Percentiles rank a stretch among this genome's conserved stretches.
Conservation (phyloP, 2,329 filamentous ascomycete genomes). For the Ustulina deusta region DNA sequence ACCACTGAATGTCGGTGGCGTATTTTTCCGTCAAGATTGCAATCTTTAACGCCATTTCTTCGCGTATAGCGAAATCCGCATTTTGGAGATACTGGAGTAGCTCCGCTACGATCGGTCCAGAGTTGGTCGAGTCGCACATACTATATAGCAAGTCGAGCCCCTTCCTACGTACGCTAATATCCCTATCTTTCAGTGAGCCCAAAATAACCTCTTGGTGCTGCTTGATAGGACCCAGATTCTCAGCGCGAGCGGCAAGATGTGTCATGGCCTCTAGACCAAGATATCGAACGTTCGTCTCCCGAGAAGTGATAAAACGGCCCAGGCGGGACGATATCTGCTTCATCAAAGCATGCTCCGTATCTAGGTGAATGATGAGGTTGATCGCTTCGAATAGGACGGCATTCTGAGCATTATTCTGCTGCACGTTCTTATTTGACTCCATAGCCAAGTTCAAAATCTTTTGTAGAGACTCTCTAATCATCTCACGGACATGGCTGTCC, state of each 20-base stretch:
- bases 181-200: slow-evolving; percentile 90
- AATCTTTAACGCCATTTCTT: slow-evolving; percentile 99
- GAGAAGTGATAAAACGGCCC: slow-evolving; percentile 94
- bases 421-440: slow-evolving; percentile 97
- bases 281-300: slow-evolving; percentile 97
- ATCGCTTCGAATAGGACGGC: slow-evolving; percentile 98
- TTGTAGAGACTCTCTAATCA: slow-evolving; percentile 92
- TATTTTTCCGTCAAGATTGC: slow-evolving; percentile 99
- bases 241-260: slow-evolving; percentile 91
- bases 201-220: slow-evolving; percentile 97
- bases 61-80: slow-evolving; percentile 95
- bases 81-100: slow-evolving; percentile 94
- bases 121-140: slow-evolving; percentile 98
- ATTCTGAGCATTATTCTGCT: slow-evolving; percentile 99
- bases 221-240: slow-evolving; percentile 97
- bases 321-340: slow-evolving; percentile 92
- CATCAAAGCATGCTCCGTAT: slow-evolving; percentile 95
- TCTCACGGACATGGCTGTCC: slow-evolving; percentile 88
- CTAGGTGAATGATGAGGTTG: slow-evolving; percentile 96
- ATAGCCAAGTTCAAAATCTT: slow-evolving; percentile 91
- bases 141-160: slow-evolving; percentile 97
- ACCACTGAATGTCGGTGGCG: slow-evolving; percentile 98
- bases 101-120: slow-evolving; percentile 91
- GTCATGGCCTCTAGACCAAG: slow-evolving; percentile 98
- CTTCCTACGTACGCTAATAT: slow-evolving; percentile 97